These are phyloP conservation scores for Chamaecyparis obtusa DNA, from an alignment of 75 land plant genomes.

Conservation along the genomic window DNA sequence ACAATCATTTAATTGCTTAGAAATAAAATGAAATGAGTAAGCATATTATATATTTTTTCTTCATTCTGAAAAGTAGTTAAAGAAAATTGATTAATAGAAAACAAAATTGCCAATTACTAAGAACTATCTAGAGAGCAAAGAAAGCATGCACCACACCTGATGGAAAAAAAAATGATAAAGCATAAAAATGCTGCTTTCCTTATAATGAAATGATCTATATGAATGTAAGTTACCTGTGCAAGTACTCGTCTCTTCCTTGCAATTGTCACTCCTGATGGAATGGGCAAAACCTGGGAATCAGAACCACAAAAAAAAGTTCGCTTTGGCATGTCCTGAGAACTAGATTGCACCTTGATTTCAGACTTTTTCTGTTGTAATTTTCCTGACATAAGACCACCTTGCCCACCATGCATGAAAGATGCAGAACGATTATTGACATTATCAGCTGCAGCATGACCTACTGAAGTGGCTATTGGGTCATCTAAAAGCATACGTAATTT, in stretches of 20 bases:
- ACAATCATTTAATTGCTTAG: neutral
- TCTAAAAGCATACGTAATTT: slow-evolving; percentile 66
- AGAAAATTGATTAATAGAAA: neutral
- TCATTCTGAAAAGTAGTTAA: neutral
- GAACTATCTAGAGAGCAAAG: neutral
- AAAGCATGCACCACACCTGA: neutral
- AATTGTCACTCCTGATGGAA: slow-evolving; percentile 60
- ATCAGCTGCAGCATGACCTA: slow-evolving; percentile 38
- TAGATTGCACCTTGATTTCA: slow-evolving; percentile 37
- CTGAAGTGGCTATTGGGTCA: slow-evolving; percentile 31
- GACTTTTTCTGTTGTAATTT: slow-evolving; percentile 31
- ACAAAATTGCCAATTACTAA: neutral
- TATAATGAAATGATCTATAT: neutral
- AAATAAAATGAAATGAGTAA: neutral
- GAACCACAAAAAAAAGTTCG: slow-evolving; percentile 46
- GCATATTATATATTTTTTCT: neutral
- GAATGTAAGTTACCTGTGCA: slow-evolving; percentile 63
- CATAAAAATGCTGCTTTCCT: neutral
- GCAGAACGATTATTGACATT: slow-evolving; percentile 24
- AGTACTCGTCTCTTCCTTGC: slow-evolving; percentile 80
- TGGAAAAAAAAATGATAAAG: neutral
- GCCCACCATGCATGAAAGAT: slow-evolving; percentile 28
- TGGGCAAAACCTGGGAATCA: slow-evolving; percentile 44
- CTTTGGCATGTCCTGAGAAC: slow-evolving; percentile 31
- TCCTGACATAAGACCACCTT: slow-evolving; percentile 27